Percentiles rank a stretch among this genome's conserved stretches.
These are phyloP conservation scores for Lipomyces yamanashiensis DNA, from an alignment of 805 yeast species.

Conservation along the genomic window DNA sequence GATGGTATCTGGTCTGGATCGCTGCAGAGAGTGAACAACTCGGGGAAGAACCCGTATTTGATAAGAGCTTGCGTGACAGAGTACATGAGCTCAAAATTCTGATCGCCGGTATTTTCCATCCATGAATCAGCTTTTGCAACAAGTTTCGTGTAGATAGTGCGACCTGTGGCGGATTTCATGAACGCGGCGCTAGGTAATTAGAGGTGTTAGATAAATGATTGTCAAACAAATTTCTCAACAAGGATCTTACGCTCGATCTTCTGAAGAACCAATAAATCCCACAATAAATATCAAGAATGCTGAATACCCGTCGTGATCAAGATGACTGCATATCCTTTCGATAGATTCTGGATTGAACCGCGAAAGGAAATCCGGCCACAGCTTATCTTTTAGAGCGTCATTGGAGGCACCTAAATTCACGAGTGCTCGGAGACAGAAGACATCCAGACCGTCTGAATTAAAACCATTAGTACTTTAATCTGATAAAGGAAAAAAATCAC, in stretches of 20 bases:
- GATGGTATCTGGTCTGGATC: slow-evolving; percentile 8
- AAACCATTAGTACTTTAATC: not conserved
- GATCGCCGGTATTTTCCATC: slow-evolving; percentile 10
- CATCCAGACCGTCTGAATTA: not conserved
- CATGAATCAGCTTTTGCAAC: slow-evolving; percentile 17
- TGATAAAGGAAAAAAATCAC: not conserved
- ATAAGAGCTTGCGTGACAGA: slow-evolving; percentile 11
- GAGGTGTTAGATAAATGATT: not conserved
- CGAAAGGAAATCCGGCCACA: slow-evolving; percentile 19
- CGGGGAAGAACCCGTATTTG: slow-evolving; percentile 14
- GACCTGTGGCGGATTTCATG: slow-evolving; percentile 9
- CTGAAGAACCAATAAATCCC: slow-evolving; percentile 24
- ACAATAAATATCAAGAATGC: slow-evolving; percentile 25
- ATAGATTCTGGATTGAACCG: not conserved
- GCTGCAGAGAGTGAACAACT: not conserved
- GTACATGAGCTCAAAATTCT: slow-evolving; percentile 28
- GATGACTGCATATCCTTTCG: not conserved
- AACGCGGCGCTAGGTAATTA: not conserved
- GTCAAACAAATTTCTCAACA: too few species aligned
- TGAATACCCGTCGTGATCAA: slow-evolving; percentile 18
- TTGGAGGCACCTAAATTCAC: slow-evolving; percentile 29
- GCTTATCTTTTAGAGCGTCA: slow-evolving; percentile 6
- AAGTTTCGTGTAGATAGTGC: not conserved
- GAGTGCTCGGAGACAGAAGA: slow-evolving; percentile 13
- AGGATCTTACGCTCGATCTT: slow-evolving; percentile 18